phyloP scores from a whole-genome alignment of 2,329 filamentous ascomycete species.

The Samsoniella hepiali region DNA sequence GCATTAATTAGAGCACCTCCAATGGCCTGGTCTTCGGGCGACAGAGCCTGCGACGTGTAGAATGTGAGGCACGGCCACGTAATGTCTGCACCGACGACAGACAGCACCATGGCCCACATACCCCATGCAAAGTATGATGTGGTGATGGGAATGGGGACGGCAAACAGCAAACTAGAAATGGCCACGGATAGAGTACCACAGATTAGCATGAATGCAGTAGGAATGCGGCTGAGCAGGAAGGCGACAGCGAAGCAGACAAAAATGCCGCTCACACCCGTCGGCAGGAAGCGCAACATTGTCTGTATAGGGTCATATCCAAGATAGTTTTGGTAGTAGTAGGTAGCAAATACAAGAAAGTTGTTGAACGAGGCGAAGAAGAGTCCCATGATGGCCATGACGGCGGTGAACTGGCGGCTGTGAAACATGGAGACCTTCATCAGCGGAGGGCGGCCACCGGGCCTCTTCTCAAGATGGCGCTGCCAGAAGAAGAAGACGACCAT shows the following conservation, averaged over 20 bases:
- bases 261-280: constrained; percentile 59
- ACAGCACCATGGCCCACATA: constrained; percentile 62
- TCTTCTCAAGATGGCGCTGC: constrained; percentile 47
- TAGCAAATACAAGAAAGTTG: constrained; percentile 64
- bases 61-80: constrained; percentile 64
- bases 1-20: constrained; percentile 67
- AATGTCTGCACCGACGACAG: constrained; percentile 64
- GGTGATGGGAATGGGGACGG: constrained; percentile 56
- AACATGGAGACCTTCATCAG: constrained; percentile 68
- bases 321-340: constrained; percentile 68
- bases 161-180: constrained; percentile 58
- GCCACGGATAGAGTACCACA: constrained; percentile 56
- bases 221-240: constrained; percentile 54
- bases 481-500: constrained; percentile 56
- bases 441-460: constrained; percentile 41
- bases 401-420: constrained; percentile 54
- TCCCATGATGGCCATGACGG: constrained; percentile 62
- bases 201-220: constrained; percentile 55
- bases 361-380: constrained; percentile 68
- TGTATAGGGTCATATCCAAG: constrained; percentile 60
- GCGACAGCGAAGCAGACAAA: constrained; percentile 56
- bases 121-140: constrained; percentile 67
- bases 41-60: constrained; percentile 61
- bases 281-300: constrained; percentile 66
- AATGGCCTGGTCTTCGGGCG: constrained; percentile 61